Percentiles rank a stretch among this genome's conserved stretches.
These are phyloP conservation scores for Ustilago loliicola DNA, from an alignment of 1,284 basidiomycete species.

Conservation along the genomic window DNA sequence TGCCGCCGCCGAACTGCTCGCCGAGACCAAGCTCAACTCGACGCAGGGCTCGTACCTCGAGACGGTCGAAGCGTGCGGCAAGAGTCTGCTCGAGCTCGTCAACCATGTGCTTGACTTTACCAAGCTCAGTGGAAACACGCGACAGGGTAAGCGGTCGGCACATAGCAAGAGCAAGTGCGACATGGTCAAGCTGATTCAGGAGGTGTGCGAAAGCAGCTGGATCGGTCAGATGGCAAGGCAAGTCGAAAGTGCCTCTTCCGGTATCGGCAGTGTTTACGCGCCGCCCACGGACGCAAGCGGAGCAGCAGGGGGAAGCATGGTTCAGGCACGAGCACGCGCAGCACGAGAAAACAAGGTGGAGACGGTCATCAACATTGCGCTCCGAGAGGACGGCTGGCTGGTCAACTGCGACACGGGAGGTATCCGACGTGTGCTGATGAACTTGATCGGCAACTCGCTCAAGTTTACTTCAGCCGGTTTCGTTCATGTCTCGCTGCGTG, in stretches of 20 bases:
- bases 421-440: constrained; percentile 91
- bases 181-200: constrained; percentile 89
- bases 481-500: constrained; percentile 85
- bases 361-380: constrained; percentile 87
- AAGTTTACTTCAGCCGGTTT: constrained; percentile 91
- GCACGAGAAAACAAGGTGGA: constrained; percentile 76
- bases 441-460: constrained; percentile 90
- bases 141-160: constrained; percentile 64
- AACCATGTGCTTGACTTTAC: constrained; percentile 98
- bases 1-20: constrained; percentile 87
- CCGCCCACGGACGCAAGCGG: constrained; percentile 71
- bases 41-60: constrained; percentile 88
- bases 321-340: constrained; percentile 39
- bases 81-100: constrained; percentile 76
- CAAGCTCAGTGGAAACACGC: constrained; percentile 83
- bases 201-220: constrained; percentile 94
- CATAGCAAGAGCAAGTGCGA: constrained; percentile 72
- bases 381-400: constrained; percentile 82
- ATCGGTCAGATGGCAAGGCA: constrained; percentile 86
- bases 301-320: constrained; percentile 14
- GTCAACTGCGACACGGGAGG: constrained; percentile 92
- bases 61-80: constrained; percentile 74
- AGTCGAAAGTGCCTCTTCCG: constrained; percentile 72
- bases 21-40: constrained; percentile 83
- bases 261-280: constrained; percentile 92